Percentiles rank a stretch among this genome's conserved stretches.
Evolutionary conservation across 345 rosid species (phyloP).

Genomic region (Sisymbrium altissimum): DNA sequence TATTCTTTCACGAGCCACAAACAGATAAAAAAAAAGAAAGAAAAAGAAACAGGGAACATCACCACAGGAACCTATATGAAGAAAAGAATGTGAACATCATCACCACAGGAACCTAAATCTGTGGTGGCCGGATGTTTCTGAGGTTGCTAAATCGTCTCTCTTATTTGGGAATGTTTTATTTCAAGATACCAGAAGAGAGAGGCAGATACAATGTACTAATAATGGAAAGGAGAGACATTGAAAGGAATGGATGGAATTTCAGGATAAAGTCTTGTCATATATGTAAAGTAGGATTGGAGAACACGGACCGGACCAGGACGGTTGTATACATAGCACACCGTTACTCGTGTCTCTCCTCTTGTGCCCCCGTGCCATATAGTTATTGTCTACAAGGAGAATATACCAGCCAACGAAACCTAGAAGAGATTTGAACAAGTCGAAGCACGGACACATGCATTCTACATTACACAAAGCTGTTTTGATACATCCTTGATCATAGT

Average conservation of each 20-base stretch:
- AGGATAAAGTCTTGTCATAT: not conserved
- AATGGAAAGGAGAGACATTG: conserved; percentile 15
- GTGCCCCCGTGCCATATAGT: no score
- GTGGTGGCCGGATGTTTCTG: not conserved
- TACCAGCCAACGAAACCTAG: not conserved
- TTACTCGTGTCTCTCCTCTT: no score
- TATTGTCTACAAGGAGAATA: not conserved
- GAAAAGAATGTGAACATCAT: no score
- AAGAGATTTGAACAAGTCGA: not conserved
- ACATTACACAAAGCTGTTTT: not conserved
- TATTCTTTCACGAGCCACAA: conserved; percentile 6
- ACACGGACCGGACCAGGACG: no score
- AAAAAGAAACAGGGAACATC: conserved; percentile 8
- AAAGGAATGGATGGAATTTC: conserved; percentile 6
- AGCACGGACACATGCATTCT: not conserved
- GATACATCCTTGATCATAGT: not conserved
- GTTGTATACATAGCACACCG: no score
- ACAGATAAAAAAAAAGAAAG: not conserved
- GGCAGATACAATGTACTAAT: conserved; percentile 15
- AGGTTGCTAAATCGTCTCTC: not conserved
- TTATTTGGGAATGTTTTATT: conserved; percentile 12
- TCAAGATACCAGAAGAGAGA: conserved; percentile 21
- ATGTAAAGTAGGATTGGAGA: no score
- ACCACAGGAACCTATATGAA: conserved; percentile 3
- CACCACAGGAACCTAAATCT: conserved; percentile 4